Evolutionary conservation across 768 basidiomycete species (phyloP).

Genomic region (Suillus americanus): DNA sequence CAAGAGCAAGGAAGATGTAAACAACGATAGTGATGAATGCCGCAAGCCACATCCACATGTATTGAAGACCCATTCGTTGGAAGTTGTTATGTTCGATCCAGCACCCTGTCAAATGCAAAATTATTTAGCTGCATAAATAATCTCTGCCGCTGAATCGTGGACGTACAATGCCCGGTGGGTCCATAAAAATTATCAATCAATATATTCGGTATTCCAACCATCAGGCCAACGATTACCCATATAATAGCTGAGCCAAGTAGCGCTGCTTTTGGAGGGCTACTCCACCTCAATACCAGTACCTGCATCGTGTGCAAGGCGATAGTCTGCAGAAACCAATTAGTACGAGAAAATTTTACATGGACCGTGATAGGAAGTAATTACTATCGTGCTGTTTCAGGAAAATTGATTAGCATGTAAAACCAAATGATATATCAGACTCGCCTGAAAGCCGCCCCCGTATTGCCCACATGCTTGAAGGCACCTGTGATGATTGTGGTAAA

Average conservation of each 20-base stretch:
- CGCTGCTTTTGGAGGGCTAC: slow-evolving; percentile 30
- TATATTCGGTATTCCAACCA: slow-evolving; percentile 38
- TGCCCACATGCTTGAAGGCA: slow-evolving; percentile 38
- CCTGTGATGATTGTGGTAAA: slow-evolving; percentile 19
- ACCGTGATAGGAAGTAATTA: slow-evolving; percentile 1
- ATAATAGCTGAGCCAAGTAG: slow-evolving; percentile 34
- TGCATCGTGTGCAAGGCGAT: slow-evolving; percentile 43
- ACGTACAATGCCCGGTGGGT: slow-evolving; percentile 40
- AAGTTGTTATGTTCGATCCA: slow-evolving; percentile 42
- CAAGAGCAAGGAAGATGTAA: slow-evolving; percentile 45
- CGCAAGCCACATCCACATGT: slow-evolving; percentile 53
- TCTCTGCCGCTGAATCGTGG: neutral
- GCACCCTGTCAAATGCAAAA: slow-evolving; percentile 41
- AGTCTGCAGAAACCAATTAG: slow-evolving; percentile 17
- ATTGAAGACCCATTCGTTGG: slow-evolving; percentile 47
- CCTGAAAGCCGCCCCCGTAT: slow-evolving; percentile 42
- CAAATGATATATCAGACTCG: slow-evolving; percentile 11
- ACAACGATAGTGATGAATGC: slow-evolving; percentile 41
- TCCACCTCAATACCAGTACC: slow-evolving; percentile 36
- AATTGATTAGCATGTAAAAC: slow-evolving; percentile 7
- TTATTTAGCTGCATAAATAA: neutral
- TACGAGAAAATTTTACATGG: neutral
- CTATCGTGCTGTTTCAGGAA: slow-evolving; percentile 16
- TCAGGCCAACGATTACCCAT: slow-evolving; percentile 40
- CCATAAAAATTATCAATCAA: slow-evolving; percentile 40